Evolutionary conservation across 768 basidiomycete species (phyloP).

Genomic region (Auricularia cornea): DNA sequence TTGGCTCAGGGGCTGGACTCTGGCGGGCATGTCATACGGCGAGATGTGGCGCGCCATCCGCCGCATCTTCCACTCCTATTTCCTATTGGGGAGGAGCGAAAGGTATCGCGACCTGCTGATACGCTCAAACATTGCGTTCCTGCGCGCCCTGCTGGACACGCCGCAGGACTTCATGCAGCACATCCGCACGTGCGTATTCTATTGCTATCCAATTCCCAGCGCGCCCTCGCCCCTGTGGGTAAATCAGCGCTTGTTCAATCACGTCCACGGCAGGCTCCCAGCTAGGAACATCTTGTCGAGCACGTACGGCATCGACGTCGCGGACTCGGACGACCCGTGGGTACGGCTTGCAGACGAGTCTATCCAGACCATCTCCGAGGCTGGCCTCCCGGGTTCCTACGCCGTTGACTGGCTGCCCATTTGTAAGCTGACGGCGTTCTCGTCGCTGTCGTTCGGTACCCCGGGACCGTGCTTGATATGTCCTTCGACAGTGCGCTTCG

Average conservation of each 20-base stretch:
- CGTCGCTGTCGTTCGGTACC: no score
- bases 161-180: no score
- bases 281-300: slow-evolving; percentile 33
- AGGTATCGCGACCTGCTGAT: slow-evolving; percentile 26
- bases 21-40: slow-evolving; percentile 28
- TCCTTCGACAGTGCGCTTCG: slow-evolving; percentile 28
- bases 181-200: no score
- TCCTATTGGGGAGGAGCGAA: slow-evolving; percentile 21
- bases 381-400: slow-evolving; percentile 34
- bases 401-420: slow-evolving; percentile 34
- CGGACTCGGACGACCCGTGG: slow-evolving; percentile 34
- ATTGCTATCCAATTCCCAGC: not conserved
- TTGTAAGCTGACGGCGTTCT: slow-evolving; percentile 18
- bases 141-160: not conserved
- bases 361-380: slow-evolving; percentile 24
- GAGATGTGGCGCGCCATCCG: slow-evolving; percentile 30
- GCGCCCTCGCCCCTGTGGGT: no score
- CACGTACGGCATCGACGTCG: slow-evolving; percentile 39
- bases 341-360: slow-evolving; percentile 34
- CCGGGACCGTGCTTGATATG: no score
- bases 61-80: slow-evolving; percentile 28
- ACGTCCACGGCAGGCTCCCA: slow-evolving; percentile 24
- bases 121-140: not conserved
- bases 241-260: not conserved
- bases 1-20: slow-evolving; percentile 17